Conservation (phyloP, 2,329 filamentous ascomycete species). For the Xylariaceae sp. region DNA sequence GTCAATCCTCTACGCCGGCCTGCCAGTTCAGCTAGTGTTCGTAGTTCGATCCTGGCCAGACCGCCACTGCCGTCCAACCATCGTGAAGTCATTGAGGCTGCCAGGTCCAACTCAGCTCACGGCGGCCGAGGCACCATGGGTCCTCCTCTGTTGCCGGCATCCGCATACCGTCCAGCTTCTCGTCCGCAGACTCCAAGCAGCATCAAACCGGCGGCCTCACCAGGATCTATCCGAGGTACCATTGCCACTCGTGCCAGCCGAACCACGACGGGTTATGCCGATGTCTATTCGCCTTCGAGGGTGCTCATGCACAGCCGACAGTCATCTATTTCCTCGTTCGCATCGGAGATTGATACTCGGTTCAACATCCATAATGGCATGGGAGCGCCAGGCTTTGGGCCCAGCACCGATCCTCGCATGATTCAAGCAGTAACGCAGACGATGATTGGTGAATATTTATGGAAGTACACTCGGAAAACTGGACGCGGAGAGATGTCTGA, state of each 20-base stretch:
- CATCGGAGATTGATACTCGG: slow-evolving; percentile 83
- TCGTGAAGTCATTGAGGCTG: slow-evolving; percentile 77
- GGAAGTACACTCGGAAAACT: slow-evolving; percentile 96
- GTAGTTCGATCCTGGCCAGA: slow-evolving; percentile 37
- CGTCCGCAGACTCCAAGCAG: slow-evolving; percentile 60
- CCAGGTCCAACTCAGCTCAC: slow-evolving; percentile 53
- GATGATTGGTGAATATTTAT: slow-evolving; percentile 98
- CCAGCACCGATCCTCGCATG: slow-evolving; percentile 88
- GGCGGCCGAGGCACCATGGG: slow-evolving; percentile 60
- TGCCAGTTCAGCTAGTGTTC: slow-evolving; percentile 66
- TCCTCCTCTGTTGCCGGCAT: slow-evolving; percentile 77
- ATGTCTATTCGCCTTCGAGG: slow-evolving; percentile 46
- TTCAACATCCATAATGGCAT: slow-evolving; percentile 70
- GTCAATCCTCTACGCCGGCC: slow-evolving; percentile 48
- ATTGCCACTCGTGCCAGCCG: slow-evolving; percentile 51
- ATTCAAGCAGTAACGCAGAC: slow-evolving; percentile 98
- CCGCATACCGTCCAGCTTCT: slow-evolving; percentile 50
- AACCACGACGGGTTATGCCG: slow-evolving; percentile 40
- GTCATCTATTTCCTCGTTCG: slow-evolving; percentile 92
- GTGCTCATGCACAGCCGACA: slow-evolving; percentile 49
- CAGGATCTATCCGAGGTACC: slow-evolving; percentile 49
- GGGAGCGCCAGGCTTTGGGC: slow-evolving; percentile 54
- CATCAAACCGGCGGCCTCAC: slow-evolving; percentile 40
- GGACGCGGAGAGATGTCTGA: slow-evolving; percentile 84
- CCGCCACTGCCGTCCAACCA: slow-evolving; percentile 81